Conservation (phyloP, 1,284 basidiomycete genomes). For the Polyporus tsugae region DNA sequence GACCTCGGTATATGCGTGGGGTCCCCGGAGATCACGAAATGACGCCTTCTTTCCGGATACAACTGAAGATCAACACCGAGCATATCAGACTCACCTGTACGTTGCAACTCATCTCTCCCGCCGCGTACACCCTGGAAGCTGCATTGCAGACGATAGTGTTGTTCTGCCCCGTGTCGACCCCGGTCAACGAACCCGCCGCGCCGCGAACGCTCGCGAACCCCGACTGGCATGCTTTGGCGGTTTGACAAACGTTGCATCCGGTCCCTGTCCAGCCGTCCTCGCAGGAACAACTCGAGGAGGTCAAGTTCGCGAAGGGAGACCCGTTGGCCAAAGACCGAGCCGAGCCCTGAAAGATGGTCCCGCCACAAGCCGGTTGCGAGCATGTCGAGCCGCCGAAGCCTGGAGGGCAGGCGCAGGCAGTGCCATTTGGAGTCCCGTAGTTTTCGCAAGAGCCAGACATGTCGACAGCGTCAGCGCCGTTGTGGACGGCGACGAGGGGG, state of each 20-base stretch:
- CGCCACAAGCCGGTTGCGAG: conserved; percentile 77
- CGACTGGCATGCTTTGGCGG: conserved; percentile 64
- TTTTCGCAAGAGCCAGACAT: conserved; percentile 63
- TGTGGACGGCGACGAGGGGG: neutral
- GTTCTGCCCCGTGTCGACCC: conserved; percentile 50
- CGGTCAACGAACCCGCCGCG: conserved; percentile 33
- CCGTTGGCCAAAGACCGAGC: conserved; percentile 57
- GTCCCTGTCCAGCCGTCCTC: conserved; percentile 77
- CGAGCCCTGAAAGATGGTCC: conserved; percentile 78
- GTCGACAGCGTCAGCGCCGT: conserved; percentile 7
- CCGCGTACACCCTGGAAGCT: conserved; percentile 65
- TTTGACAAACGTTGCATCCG: conserved; percentile 81
- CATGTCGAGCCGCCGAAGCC: conserved; percentile 82
- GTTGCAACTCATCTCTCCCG: conserved; percentile 77
- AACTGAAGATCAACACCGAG: conserved; percentile 7
- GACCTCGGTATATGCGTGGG: neutral
- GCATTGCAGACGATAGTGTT: conserved; percentile 72
- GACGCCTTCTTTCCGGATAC: neutral
- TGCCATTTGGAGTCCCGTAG: conserved; percentile 64
- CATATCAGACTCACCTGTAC: conserved; percentile 63
- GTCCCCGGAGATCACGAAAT: neutral
- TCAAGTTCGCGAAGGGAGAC: conserved; percentile 66
- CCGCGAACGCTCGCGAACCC: conserved; percentile 56
- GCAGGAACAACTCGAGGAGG: conserved; percentile 66
- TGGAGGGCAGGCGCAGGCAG: conserved; percentile 75